phyloP scores from a whole-genome alignment of 2,329 filamentous ascomycete genomes.

The Neurospora crassa region DNA sequence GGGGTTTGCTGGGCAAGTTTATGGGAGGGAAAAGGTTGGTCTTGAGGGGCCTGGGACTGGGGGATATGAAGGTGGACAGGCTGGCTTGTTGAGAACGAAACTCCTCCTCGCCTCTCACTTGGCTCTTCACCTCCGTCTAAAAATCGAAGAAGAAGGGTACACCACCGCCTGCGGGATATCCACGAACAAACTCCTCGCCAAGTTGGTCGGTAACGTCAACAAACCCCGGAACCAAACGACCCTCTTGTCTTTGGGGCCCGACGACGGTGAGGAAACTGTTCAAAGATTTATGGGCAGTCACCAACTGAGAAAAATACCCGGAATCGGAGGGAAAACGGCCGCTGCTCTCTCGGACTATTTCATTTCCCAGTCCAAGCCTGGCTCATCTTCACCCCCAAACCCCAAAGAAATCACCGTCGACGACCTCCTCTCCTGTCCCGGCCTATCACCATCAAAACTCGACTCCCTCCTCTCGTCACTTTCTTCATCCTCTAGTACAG shows the following conservation, averaged over 20 bases:
- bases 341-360: constrained; percentile 46
- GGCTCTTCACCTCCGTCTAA: constrained; percentile 60
- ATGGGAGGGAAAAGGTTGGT: constrained; percentile 2
- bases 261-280: constrained; percentile 39
- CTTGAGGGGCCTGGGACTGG: not conserved
- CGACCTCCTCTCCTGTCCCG: constrained; percentile 36
- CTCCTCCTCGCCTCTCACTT: constrained; percentile 74
- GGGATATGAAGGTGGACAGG: no score
- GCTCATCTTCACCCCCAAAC: constrained; percentile 25
- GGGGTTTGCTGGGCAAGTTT: constrained; percentile 52
- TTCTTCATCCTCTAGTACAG: no score
- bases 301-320: constrained; percentile 72
- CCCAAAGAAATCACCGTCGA: constrained; percentile 46
- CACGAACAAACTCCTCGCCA: constrained; percentile 78
- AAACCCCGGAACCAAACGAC: constrained; percentile 87
- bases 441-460: constrained; percentile 38
- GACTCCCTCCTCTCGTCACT: constrained; percentile 51
- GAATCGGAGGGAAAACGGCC: constrained; percentile 73
- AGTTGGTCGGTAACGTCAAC: constrained; percentile 72
- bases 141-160: constrained; percentile 69
- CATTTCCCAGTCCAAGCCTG: constrained; percentile 20
- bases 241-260: constrained; percentile 51
- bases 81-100: constrained; percentile 19
- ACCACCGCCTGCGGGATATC: constrained; percentile 82
- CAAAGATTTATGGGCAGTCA: constrained; percentile 64